These are phyloP conservation scores for Cercospora nicotianae DNA, from an alignment of 2,329 filamentous ascomycete species.

Conservation along the genomic window DNA sequence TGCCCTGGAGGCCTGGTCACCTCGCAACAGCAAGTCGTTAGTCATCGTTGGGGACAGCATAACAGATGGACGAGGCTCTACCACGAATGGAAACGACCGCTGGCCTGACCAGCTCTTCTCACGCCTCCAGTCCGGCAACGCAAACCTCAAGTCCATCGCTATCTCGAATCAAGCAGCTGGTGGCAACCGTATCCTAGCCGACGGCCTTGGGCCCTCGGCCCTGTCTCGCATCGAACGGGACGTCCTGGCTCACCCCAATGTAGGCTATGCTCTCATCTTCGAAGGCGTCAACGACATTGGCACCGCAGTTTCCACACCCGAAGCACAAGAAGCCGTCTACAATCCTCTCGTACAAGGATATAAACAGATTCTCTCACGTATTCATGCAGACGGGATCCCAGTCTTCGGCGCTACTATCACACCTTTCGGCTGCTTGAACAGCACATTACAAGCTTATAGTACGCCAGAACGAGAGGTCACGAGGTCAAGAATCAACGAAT, in stretches of 20 bases:
- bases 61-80: slow-evolving; percentile 63
- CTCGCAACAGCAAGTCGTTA: slow-evolving; percentile 47
- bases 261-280: slow-evolving; percentile 64
- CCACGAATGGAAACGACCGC: slow-evolving; percentile 60
- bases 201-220: slow-evolving; percentile 63
- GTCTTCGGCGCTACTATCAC: slow-evolving; percentile 67
- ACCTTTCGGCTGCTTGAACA: slow-evolving; percentile 55
- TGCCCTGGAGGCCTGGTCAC: slow-evolving; percentile 57
- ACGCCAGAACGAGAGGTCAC: slow-evolving; percentile 57
- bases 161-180: slow-evolving; percentile 67
- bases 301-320: slow-evolving; percentile 46
- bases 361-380: slow-evolving; percentile 56
- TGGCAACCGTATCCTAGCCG: slow-evolving; percentile 64
- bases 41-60: slow-evolving; percentile 64
- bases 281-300: slow-evolving; percentile 72
- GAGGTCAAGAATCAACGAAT: slow-evolving; percentile 59
- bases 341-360: slow-evolving; percentile 59
- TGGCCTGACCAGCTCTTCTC: slow-evolving; percentile 61
- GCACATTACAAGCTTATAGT: slow-evolving; percentile 55
- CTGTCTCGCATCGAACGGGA: slow-evolving; percentile 64
- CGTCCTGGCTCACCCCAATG: slow-evolving; percentile 58
- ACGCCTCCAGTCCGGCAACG: slow-evolving; percentile 48
- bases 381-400: slow-evolving; percentile 56
- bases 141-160: slow-evolving; percentile 51
- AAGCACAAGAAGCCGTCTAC: slow-evolving; percentile 51